Conservation (phyloP, 2,329 filamentous ascomycete species). For the Cladophialophora immunda region DNA sequence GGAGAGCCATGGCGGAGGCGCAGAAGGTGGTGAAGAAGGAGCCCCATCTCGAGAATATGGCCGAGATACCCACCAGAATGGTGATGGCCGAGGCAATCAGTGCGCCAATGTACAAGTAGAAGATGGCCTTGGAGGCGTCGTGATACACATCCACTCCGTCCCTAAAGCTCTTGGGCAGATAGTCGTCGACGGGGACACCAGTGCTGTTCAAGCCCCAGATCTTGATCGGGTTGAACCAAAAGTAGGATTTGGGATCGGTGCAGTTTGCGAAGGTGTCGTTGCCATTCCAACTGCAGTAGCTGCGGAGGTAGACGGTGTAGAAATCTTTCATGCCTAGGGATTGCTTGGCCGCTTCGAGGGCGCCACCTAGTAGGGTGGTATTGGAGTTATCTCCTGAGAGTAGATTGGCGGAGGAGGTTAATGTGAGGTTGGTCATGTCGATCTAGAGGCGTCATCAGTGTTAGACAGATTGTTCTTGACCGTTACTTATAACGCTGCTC, state of each 20-base stretch:
- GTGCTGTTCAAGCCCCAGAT: constrained; percentile 67
- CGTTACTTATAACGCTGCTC: constrained; percentile 26
- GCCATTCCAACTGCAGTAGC: constrained; percentile 76
- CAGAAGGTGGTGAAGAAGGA: constrained; percentile 84
- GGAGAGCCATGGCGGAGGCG: constrained; percentile 65
- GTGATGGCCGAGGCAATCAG: constrained; percentile 74
- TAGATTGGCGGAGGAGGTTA: constrained; percentile 52
- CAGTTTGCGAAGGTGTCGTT: constrained; percentile 68
- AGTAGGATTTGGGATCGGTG: constrained; percentile 75
- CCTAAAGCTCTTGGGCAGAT: constrained; percentile 72
- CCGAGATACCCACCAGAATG: constrained; percentile 80
- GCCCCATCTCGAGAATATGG: constrained; percentile 82
- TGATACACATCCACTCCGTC: constrained; percentile 76
- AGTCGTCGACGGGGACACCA: constrained; percentile 62
- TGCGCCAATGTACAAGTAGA: constrained; percentile 80
- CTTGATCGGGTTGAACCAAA: constrained; percentile 76
- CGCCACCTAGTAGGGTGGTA: constrained; percentile 45
- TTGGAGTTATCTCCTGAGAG: constrained; percentile 46
- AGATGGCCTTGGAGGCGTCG: constrained; percentile 80
- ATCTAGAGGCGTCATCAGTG: constrained; percentile 56
- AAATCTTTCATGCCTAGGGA: constrained; percentile 72
- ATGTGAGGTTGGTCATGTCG: constrained; percentile 68
- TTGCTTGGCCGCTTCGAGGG: constrained; percentile 49
- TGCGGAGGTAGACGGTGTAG: constrained; percentile 86
- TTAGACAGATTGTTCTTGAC: not conserved